These are phyloP conservation scores for Aquilaria agallochum DNA, from an alignment of 441 rosid genomes.

Conservation along the genomic window DNA sequence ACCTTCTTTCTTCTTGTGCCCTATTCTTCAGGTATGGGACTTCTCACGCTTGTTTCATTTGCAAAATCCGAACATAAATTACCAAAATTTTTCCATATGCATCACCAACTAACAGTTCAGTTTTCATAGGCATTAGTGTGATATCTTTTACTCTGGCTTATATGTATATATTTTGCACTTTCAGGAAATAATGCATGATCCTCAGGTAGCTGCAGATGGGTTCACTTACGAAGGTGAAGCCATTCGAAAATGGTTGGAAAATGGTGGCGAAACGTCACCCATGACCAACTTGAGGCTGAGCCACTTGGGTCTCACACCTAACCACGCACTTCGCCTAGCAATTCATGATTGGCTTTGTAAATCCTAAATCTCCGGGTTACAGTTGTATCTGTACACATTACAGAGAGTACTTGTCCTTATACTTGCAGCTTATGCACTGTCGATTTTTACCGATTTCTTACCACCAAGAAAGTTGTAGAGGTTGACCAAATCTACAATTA, in stretches of 20 bases:
- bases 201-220: constrained; percentile 77
- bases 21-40: constrained; percentile 53
- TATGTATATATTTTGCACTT: constrained; percentile 15
- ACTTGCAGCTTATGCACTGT: too few relatives aligned
- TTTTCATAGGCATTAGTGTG: too few relatives aligned
- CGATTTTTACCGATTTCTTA: too few relatives aligned
- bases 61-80: background rate
- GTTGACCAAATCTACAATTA: too few relatives aligned
- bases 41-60: background rate
- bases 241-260: constrained; percentile 52
- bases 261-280: constrained; percentile 61
- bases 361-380: constrained; percentile 20
- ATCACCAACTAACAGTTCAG: too few relatives aligned
- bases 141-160: too few relatives aligned
- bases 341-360: constrained; percentile 81
- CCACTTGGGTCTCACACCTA: constrained; percentile 56
- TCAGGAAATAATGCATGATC: constrained; percentile 86
- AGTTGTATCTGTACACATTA: constrained; percentile 6
- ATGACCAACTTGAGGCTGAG: constrained; percentile 66
- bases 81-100: too few relatives aligned
- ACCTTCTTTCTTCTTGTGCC: constrained; percentile 67
- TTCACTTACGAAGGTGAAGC: constrained; percentile 71
- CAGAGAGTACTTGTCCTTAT: background rate
- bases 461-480: too few relatives aligned
- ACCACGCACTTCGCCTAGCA: constrained; percentile 54